Evolutionary conservation across 768 basidiomycete genomes (phyloP), one percentile per base, ranked within the genome.

Genomic region (Lentinula guzmanii): DNA sequence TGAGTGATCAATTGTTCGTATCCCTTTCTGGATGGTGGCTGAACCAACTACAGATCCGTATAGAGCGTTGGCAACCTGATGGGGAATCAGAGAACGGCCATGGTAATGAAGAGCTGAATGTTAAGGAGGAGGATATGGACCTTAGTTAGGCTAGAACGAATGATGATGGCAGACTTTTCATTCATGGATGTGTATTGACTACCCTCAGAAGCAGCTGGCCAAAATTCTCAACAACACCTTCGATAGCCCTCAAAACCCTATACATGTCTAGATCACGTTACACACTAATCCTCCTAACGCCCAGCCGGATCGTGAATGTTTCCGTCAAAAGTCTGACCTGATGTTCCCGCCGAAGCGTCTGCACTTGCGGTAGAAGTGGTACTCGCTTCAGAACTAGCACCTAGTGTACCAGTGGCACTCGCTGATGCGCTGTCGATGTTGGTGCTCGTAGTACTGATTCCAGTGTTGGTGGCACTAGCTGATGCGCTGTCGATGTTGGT

Each of bases 401-500:
- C 64, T 53, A 60, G 59, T 58, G 41, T 66, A 48, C 9, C 51
- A 7, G 64, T 45, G 43, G 61, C 41, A 24, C 34, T 56, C 24
- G 51, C 24, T 5, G 54, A 58, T 24, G 58, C 31, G 21, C 31
- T 60, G 16, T 5, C 33, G n/a, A 41, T 11, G 16, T 57, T 13
- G 5, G 28, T 43, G 39, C 46, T 48, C 16, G 21, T 24, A 11
- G 46, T 11, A 24, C 18, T 48, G 46, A 48, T 48, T 24, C 46
- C 46, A 16, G 45, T 2, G n/a, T 28, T n/a, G 7, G 33, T n/a
- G 31, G 35, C 52, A 24, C 24, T 24, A 24, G 24, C 24, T 24
- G 24, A 24, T 24, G 24, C 24, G 24, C 24, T 24, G 24, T 24
- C 24, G 24, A 24, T 24, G 24, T 24, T 53, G n/a, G 51, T 16